These are phyloP conservation scores for Calonectria pseudoturangicola DNA, from an alignment of 2,329 filamentous ascomycete species.

Conservation along the genomic window DNA sequence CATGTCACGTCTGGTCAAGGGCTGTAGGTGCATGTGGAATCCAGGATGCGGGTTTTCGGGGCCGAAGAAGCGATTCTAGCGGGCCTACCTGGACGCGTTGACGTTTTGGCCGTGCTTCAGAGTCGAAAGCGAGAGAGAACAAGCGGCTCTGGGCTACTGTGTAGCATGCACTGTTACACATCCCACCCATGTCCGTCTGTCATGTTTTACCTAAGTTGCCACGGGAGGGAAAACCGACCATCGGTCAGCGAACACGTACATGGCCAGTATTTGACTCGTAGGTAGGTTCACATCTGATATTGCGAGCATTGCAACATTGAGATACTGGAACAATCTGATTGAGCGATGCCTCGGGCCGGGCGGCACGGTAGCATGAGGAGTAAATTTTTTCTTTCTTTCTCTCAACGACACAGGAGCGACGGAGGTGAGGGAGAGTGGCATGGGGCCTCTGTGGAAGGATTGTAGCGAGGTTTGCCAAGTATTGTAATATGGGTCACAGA, in stretches of 20 bases:
- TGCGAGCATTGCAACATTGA: conserved; percentile 13
- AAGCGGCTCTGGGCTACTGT: conserved; percentile 13
- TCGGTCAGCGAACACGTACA: conserved; percentile 26
- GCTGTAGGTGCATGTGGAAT: conserved; percentile 10
- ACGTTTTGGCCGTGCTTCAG: conserved; percentile 28
- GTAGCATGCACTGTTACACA: conserved; percentile 14
- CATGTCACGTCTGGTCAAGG: conserved; percentile 19
- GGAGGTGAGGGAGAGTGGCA: conserved; percentile 1
- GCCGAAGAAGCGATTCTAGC: conserved; percentile 31
- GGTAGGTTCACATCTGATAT: conserved; percentile 5
- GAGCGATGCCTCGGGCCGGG: conserved; percentile 33
- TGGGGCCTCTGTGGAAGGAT: conserved; percentile 26
- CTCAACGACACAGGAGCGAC: conserved; percentile 6
- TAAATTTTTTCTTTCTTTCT: not conserved
- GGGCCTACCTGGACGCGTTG: conserved; percentile 34
- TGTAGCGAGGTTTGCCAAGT: conserved; percentile 30
- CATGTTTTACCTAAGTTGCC: conserved; percentile 24
- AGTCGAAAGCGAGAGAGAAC: conserved; percentile 4
- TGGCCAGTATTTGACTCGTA: not conserved
- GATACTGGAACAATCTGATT: conserved; percentile 18
- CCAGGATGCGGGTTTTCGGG: conserved; percentile 34
- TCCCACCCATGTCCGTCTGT: conserved; percentile 7
- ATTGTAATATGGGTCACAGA: conserved; percentile 16
- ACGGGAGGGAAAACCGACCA: not conserved
- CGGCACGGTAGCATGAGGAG: conserved; percentile 23